Base-by-base conservation (phyloP, 306 rosid genomes). In the Pyrus betulifolia region DNA sequence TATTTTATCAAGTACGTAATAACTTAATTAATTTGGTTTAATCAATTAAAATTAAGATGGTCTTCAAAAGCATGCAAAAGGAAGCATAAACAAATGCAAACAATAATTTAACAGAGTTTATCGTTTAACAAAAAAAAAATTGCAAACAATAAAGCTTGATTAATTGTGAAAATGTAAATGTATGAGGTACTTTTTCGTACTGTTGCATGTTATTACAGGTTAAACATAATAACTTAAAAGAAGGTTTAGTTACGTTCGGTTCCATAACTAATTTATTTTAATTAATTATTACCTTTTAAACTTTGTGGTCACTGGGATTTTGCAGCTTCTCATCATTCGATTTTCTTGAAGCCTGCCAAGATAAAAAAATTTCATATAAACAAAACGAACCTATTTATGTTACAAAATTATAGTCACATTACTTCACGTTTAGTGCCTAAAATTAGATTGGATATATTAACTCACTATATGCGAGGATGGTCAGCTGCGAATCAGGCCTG, bases 281-380 rank as follows among this genome's bases (percentile, higher is more conserved):
- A 51, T 51, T 51, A 51, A 15, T 51, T 1, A 51, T 8, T 8
- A 51, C 21, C 55, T 15, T 18, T 15, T 18, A 5, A 59, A 69
- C 21, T 60, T 30, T 58, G 66, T 59, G 64, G 61, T 44, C 80
- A 72, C 46, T 35, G 35, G 71, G 74, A 42, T 66, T 76, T 63
- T 42, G 33, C 46, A 71, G 79, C 73, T 68, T 75, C 67, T 82
- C 82, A 57, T 79, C 86, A 69, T 79, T 30, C 11, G 63, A 69
- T 42, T 62, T 74, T 76, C 84, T 73, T 57, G 82, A 76, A 44
- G 76, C 65, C 84, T 82, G 81, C 38, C 51, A 67, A 65, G 74
- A 28, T 61, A 23, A 10, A 73, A 52, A 45, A 30, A 30, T 11
- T 70, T 55, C n/a, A 45, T 69, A 3, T 22, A 35, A 27, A 14